phyloP scores from a whole-genome alignment of 106 monocot genomes.

The Apostasia shenzhenica region DNA sequence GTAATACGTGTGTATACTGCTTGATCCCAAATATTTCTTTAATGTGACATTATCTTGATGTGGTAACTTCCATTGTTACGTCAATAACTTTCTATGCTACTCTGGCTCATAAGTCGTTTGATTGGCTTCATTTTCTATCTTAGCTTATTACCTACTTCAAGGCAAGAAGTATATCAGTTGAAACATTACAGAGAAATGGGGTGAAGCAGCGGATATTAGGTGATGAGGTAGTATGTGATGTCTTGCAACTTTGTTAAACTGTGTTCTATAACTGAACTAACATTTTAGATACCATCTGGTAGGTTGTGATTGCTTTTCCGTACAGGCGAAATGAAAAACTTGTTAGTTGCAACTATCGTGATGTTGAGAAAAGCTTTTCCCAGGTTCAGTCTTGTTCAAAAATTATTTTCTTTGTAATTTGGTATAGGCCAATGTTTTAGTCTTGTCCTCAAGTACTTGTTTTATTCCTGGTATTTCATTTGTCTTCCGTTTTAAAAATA shows the following conservation, averaged over 20 bases:
- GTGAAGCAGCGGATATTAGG: conserved; percentile 40
- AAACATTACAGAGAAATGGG: conserved; percentile 58
- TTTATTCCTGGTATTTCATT: neutral
- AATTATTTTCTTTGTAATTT: neutral
- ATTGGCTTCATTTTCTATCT: conserved; percentile 4
- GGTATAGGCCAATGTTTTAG: neutral
- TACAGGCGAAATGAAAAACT: conserved; percentile 65
- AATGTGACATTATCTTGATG: neutral
- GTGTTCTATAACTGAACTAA: neutral
- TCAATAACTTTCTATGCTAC: neutral
- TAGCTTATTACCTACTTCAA: conserved; percentile 54
- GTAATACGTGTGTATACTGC: neutral
- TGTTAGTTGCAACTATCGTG: conserved; percentile 80
- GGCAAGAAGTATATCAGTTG: conserved; percentile 44
- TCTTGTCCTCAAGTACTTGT: neutral
- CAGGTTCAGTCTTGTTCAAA: conserved; percentile 40
- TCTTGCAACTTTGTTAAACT: neutral
- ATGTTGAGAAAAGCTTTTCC: conserved; percentile 55
- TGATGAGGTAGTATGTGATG: conserved; percentile 20
- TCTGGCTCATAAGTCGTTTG: neutral
- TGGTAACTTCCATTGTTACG: neutral
- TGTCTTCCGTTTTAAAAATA: neutral
- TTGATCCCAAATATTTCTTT: neutral
- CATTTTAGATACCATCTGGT: conserved; percentile 3
- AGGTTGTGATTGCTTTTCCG: conserved; percentile 85